Conservation (phyloP, 805 yeast species). For the Candida silvicultrix region DNA sequence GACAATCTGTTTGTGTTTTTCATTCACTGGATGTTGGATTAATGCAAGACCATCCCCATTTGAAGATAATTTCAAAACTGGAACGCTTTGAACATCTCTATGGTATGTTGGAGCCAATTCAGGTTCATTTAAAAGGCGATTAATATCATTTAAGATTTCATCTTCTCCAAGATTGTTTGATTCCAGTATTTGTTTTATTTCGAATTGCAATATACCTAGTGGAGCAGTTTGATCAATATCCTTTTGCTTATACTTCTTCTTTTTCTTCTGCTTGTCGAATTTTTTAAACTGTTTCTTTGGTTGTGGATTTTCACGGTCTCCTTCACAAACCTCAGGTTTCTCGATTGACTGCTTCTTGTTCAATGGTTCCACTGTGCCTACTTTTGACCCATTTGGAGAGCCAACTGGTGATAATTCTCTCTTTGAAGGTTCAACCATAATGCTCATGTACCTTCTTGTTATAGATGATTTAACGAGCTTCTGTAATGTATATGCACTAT, state of each 20-base stretch:
- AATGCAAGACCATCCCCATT: slow-evolving; percentile 87
- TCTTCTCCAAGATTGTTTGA: slow-evolving; percentile 35
- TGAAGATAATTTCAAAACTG: slow-evolving; percentile 54
- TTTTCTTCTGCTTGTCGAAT: slow-evolving; percentile 22
- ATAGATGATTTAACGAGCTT: background rate
- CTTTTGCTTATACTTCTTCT: slow-evolving; percentile 53
- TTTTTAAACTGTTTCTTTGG: background rate
- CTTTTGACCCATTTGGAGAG: background rate
- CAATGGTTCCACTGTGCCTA: slow-evolving; percentile 2
- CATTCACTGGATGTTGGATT: slow-evolving; percentile 50
- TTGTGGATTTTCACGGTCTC: background rate
- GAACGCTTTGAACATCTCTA: slow-evolving; percentile 50
- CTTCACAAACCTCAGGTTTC: slow-evolving; percentile 1
- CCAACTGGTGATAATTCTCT: slow-evolving; percentile 10
- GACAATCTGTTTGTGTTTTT: slow-evolving; percentile 47
- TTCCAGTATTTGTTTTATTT: slow-evolving; percentile 54
- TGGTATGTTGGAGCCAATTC: slow-evolving; percentile 43
- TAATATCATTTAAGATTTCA: slow-evolving; percentile 60
- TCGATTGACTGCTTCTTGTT: background rate
- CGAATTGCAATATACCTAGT: slow-evolving; percentile 69
- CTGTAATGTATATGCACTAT: background rate
- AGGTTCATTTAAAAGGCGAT: slow-evolving; percentile 53
- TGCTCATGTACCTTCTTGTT: background rate
- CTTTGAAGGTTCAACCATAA: slow-evolving; percentile 5
- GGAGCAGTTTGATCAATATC: slow-evolving; percentile 73